Conservation (phyloP, 2,329 filamentous ascomycete genomes). For the Fusarium sp. region DNA sequence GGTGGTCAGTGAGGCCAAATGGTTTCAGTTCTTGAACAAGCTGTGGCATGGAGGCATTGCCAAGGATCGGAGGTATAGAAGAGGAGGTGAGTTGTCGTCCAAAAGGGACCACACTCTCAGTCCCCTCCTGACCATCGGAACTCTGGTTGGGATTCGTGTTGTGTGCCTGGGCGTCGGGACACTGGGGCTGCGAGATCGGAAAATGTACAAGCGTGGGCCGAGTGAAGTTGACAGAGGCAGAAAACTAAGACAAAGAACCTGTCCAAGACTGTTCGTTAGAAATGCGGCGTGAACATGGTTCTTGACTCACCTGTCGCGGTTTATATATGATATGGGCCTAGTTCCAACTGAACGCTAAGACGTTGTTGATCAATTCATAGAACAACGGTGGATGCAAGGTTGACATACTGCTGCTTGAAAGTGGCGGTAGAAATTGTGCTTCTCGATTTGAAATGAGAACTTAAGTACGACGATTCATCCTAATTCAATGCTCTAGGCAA, state of each 20-base stretch:
- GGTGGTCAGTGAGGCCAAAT: not conserved
- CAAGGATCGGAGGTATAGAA: not conserved
- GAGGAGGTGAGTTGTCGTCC: not conserved
- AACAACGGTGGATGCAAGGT: not conserved
- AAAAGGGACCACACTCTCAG: not conserved
- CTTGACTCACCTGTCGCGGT: not conserved
- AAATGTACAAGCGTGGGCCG: no score
- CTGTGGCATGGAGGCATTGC: not conserved
- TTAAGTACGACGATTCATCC: not conserved
- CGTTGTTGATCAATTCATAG: not conserved
- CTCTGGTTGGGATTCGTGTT: no score
- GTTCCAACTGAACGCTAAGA: no score
- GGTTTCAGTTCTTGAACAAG: not conserved
- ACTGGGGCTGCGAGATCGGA: no score
- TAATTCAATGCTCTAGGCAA: not conserved
- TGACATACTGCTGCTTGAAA: rapidly evolving
- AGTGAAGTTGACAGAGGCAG: no score
- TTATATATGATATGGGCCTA: rapidly evolving
- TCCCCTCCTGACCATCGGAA: not conserved
- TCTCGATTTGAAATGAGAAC: not conserved
- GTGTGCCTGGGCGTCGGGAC: no score
- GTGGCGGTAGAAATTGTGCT: not conserved
- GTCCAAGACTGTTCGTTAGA: not conserved
- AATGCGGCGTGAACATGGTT: rapidly evolving
- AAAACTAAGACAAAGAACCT: not conserved